A percentile compares a stretch with the other conserved stretches of the same genome.
Conservation (phyloP, 441 rosid species). For the Erysimum cheiri region DNA sequence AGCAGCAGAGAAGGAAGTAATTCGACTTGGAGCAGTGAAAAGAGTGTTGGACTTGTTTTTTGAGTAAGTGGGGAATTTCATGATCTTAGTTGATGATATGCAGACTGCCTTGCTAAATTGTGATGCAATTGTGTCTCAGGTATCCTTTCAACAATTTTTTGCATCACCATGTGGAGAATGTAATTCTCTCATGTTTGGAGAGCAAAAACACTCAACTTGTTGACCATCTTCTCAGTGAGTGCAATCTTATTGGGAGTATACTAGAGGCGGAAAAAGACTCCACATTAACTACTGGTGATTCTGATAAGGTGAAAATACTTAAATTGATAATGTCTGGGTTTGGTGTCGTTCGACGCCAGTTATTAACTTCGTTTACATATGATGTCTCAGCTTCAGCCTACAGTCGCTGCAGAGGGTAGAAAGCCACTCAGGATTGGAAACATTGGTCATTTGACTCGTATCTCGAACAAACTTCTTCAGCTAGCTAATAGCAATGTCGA, state of each 20-base stretch:
- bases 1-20: constrained; percentile 85
- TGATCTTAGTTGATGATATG: constrained; percentile 24
- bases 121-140: constrained; percentile 56
- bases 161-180: constrained; percentile 92
- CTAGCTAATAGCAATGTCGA: constrained; percentile 67
- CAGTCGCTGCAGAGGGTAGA: constrained; percentile 74
- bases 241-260: constrained; percentile 76
- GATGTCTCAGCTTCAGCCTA: constrained; percentile 63
- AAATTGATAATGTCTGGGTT: constrained; percentile 7
- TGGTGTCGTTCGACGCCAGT: neutral
- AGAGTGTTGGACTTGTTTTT: constrained; percentile 78
- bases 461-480: constrained; percentile 88
- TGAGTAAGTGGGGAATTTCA: constrained; percentile 60
- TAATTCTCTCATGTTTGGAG: constrained; percentile 83
- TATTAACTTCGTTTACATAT: constrained; percentile 36
- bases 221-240: constrained; percentile 78
- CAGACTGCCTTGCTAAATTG: constrained; percentile 42
- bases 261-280: constrained; percentile 73
- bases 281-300: constrained; percentile 53
- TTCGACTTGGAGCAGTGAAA: constrained; percentile 73
- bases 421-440: constrained; percentile 78
- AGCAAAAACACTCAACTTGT: constrained; percentile 68
- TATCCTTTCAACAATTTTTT: constrained; percentile 93
- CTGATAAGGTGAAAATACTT: constrained; percentile 57
- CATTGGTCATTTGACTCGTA: constrained; percentile 87